Conservation (phyloP, 2,329 filamentous ascomycete genomes). For the Stagonosporopsis vannaccii region DNA sequence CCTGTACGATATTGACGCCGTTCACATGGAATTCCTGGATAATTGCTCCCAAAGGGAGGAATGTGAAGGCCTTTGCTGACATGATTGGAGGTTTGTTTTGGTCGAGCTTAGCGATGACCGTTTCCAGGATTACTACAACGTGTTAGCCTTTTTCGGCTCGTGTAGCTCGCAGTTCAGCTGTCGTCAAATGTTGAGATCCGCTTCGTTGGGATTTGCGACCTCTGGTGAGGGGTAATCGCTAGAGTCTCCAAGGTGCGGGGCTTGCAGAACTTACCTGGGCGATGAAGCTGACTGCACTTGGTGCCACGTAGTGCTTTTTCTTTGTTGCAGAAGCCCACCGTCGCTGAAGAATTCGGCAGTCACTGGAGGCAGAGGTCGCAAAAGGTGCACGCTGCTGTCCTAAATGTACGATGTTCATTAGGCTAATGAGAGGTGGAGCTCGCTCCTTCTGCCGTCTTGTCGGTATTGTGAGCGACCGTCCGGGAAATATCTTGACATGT, state of each 20-base stretch:
- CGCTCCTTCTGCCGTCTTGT: conserved; percentile 36
- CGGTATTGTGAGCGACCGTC: conserved; percentile 12
- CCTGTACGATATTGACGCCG: conserved; percentile 85
- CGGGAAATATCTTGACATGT: conserved; percentile 20
- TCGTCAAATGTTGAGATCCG: neutral
- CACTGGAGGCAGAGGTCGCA: neutral
- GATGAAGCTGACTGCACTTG: conserved; percentile 1
- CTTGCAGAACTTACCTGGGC: conserved; percentile 27
- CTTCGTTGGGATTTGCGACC: neutral
- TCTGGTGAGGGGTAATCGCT: conserved; percentile 10
- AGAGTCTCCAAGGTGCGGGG: conserved; percentile 19
- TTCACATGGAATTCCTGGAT: conserved; percentile 82
- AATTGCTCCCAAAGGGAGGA: conserved; percentile 79
- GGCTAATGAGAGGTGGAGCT: conserved; percentile 42
- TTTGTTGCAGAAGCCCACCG: neutral
- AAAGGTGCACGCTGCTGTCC: conserved; percentile 6
- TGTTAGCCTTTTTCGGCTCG: neutral
- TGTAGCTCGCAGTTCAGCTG: neutral
- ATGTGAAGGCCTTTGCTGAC: conserved; percentile 55
- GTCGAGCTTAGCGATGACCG: neutral
- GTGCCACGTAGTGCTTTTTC: neutral
- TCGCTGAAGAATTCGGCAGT: neutral
- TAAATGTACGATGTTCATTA: conserved; percentile 33
- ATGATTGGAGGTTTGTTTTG: conserved; percentile 23
- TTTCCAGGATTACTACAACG: neutral